Base-by-base conservation (phyloP, 495 filamentous ascomycete species). In the Podospora sp. region DNA sequence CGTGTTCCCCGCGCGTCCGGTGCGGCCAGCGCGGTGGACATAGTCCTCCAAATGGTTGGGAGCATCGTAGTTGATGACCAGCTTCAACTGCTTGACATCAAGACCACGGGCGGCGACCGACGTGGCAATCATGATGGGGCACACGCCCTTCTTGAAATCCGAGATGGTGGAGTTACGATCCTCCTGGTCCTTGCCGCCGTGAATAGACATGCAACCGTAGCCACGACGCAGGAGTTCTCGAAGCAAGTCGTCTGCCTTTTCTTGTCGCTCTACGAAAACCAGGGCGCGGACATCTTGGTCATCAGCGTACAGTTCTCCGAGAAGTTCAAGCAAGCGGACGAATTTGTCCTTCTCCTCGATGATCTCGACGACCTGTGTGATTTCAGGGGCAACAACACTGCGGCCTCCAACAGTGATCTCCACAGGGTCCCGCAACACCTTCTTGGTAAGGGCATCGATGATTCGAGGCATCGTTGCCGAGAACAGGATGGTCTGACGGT, bases 31-130 rank as follows among this genome's bases (percentile, higher is more conserved):
- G 70, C 96, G 91, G 76, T 99, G 96, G 11, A 99, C 94, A 73
- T 99, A 99, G 74, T 99, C 96, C 79, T 99, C 96, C 35, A 96
- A 81, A 79, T 99, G 96, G 74, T 96, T 97, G 3, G 96, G 96
- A 4, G 91, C 90, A 76, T 99, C 96, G 74, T 93, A 99, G 71
- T 99, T 99, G 73, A 99, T 88, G 22, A 99, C 96, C 20, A 98
- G 82, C 77, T 96, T 97, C 26, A 99, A 82, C 77, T 98, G 93
- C 77, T 97, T 97, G 49, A 99, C 94, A 75, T 99, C 96, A 26
- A 99, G 79, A 18, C 96, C 96, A 72, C 96, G 90, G 50, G 96
- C 96, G 5, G 96, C 96, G 66, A 99, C 93, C 4, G 94, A 97
- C 0, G 96, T 99, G 22, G 96, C 96, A 73, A 97, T 89, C 75